A percentile compares a stretch with the other conserved stretches of the same genome.
phyloP scores from a whole-genome alignment of 192 early-diverging fungal species.

The Dimargaris verticillata region DNA sequence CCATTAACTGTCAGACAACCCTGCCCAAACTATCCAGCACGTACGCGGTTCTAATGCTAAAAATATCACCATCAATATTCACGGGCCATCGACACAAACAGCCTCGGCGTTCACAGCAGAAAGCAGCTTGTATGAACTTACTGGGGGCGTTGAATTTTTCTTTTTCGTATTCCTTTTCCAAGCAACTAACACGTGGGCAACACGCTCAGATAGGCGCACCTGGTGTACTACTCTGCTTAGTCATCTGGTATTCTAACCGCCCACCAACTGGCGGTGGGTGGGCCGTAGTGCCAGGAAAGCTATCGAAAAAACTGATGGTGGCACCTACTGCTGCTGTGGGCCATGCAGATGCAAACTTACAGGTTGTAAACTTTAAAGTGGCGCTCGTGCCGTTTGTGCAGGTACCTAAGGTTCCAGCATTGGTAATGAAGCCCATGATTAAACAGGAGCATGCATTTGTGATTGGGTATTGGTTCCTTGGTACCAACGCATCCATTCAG shows the following conservation, averaged over 20 bases:
- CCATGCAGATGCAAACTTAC: slow-evolving; percentile 14
- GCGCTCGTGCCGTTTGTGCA: neutral
- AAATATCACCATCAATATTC: neutral
- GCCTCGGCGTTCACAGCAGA: neutral
- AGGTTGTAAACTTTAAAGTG: slow-evolving; percentile 48
- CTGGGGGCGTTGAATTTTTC: slow-evolving; percentile 27
- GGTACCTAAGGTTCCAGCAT: too few species aligned
- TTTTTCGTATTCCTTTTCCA: slow-evolving; percentile 31
- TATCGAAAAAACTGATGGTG: neutral
- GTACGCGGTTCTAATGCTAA: neutral
- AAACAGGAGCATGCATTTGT: too few species aligned
- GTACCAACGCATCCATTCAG: too few species aligned
- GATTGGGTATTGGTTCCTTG: too few species aligned
- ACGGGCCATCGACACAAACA: neutral
- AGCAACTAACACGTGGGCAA: slow-evolving; percentile 20
- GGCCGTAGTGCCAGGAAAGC: neutral
- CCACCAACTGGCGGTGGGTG: neutral
- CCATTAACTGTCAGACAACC: neutral
- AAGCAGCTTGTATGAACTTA: slow-evolving; percentile 1
- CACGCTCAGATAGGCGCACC: neutral
- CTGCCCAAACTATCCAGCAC: neutral
- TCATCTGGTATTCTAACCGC: neutral
- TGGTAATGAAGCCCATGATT: too few species aligned
- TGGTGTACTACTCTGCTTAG: neutral
- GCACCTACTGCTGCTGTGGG: neutral